phyloP scores from a whole-genome alignment of 352 stramenopile genomes.

The Phytophthora fragariaefolia region DNA sequence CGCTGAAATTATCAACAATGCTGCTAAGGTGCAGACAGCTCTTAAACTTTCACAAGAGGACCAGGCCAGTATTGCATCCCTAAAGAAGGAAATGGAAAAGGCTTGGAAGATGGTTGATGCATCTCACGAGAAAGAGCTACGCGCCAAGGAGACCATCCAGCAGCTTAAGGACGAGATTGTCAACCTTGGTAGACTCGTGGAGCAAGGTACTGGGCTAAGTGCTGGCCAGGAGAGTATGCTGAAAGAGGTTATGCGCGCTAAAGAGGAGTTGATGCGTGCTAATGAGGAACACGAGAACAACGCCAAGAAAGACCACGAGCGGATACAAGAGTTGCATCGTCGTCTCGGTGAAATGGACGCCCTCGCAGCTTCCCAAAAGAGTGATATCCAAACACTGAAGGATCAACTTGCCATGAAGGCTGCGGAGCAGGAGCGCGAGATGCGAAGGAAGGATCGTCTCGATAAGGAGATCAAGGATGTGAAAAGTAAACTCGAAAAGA shows the following conservation, averaged over 20 bases:
- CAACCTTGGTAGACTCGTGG: slow-evolving; percentile 94
- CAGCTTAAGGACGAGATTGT: slow-evolving; percentile 97
- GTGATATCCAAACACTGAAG: slow-evolving; percentile 86
- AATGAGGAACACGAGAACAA: slow-evolving; percentile 88
- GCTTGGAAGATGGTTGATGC: slow-evolving; percentile 95
- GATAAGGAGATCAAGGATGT: slow-evolving; percentile 94
- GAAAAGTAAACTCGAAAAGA: slow-evolving; percentile 89
- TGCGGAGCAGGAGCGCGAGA: slow-evolving; percentile 88
- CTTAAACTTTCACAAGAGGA: slow-evolving; percentile 96
- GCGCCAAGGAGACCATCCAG: slow-evolving; percentile 94
- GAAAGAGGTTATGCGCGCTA: slow-evolving; percentile 91
- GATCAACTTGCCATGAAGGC: slow-evolving; percentile 88
- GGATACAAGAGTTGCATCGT: slow-evolving; percentile 83
- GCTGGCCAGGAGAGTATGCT: slow-evolving; percentile 94
- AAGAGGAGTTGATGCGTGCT: slow-evolving; percentile 88
- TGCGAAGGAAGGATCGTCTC: slow-evolving; percentile 89
- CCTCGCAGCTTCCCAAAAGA: slow-evolving; percentile 55
- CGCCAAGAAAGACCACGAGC: slow-evolving; percentile 81
- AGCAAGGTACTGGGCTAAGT: slow-evolving; percentile 93
- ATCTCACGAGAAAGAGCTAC: slow-evolving; percentile 95
- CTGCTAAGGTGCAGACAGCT: slow-evolving; percentile 95
- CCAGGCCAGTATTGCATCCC: slow-evolving; percentile 90
- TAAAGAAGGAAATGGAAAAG: slow-evolving; percentile 98
- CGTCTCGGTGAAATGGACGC: slow-evolving; percentile 70
- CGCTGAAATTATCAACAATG: slow-evolving; percentile 96